Evolutionary conservation across 108 stramenopile species (phyloP).

Genomic region (Parmales sp.): DNA sequence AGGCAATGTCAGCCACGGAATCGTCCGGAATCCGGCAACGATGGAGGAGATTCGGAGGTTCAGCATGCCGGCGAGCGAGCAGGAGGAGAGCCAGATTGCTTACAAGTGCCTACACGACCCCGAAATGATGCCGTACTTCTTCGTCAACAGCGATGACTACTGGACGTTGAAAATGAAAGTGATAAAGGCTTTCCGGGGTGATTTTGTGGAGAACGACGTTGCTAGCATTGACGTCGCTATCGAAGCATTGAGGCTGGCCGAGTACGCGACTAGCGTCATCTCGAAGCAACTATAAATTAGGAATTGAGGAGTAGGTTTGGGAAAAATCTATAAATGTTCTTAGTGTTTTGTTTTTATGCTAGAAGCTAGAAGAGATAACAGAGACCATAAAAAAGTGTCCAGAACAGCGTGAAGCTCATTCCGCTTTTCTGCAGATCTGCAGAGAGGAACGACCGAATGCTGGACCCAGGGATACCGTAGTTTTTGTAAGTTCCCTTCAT

Average conservation of each 20-base stretch:
- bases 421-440: conserved; percentile 62
- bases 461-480: background rate
- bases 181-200: conserved; percentile 23
- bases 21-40: conserved; percentile 38
- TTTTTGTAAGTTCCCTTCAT: background rate
- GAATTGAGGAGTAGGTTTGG: too few species aligned
- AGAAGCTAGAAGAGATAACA: conserved; percentile 55
- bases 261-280: conserved; percentile 45
- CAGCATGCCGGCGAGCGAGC: background rate
- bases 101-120: conserved; percentile 33
- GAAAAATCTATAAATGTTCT: too few species aligned
- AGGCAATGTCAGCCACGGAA: conserved; percentile 56
- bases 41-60: conserved; percentile 17
- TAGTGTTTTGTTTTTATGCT: background rate
- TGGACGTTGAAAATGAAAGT: conserved; percentile 53
- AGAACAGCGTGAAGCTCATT: conserved; percentile 73
- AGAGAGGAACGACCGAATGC: conserved; percentile 31
- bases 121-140: conserved; percentile 75
- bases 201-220: conserved; percentile 44
- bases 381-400: conserved; percentile 77
- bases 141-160: conserved; percentile 68
- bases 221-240: conserved; percentile 65
- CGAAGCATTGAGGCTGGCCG: conserved; percentile 65
- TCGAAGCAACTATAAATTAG: conserved; percentile 16
- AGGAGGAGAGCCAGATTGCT: conserved; percentile 36